Base-by-base conservation (phyloP, 2,329 filamentous ascomycete species). In the Penicillium sp. region DNA sequence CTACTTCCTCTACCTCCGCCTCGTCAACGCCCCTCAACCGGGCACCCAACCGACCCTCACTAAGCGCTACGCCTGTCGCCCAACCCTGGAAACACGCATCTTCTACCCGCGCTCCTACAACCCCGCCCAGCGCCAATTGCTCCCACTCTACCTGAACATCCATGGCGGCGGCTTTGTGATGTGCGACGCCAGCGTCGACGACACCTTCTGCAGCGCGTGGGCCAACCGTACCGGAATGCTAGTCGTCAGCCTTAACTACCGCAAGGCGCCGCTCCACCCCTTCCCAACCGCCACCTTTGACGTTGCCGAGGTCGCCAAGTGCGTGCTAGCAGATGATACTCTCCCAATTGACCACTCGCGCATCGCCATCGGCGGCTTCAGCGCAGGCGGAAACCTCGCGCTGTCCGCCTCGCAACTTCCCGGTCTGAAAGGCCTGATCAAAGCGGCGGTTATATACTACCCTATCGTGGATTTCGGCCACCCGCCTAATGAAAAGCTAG, bases 351-450 rank as follows among this genome's bases (percentile, higher is more conserved):
- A 83, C 65, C 60, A 64, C 8, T 50, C 60, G 2, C 68, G 69
- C 22, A 71, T 82, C 5, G 74, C 75, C 0, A 58, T 83, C 0
- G 74, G 70, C 1, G 81, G 81, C 10, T 83, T 79, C 67, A 80
- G 78, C 34, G 81, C 81, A 0, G 81, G 82, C 26, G 82, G 75
- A 2, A 82, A 81, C 62, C 69, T 84, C 1, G 63, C 75, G 1
- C 68, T 83, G 0, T 66, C 72, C 7, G 74, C 74, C 0, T 63
- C 72, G 14, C 78, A 81, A 60, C 61, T 78, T 10, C 71, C 73
- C 0, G 64, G 59, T 14, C 60, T 82, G 34, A 64, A 67, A 32
- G 66, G 63, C 3, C 64, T 62, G 11, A 56, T 77, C 13, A 61
- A 66, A 5, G 79, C 76, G 0, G 70, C 75, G 0, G 63, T 81